phyloP scores from a whole-genome alignment of 2,329 filamentous ascomycete species.

The Aspergillus arachidicola region DNA sequence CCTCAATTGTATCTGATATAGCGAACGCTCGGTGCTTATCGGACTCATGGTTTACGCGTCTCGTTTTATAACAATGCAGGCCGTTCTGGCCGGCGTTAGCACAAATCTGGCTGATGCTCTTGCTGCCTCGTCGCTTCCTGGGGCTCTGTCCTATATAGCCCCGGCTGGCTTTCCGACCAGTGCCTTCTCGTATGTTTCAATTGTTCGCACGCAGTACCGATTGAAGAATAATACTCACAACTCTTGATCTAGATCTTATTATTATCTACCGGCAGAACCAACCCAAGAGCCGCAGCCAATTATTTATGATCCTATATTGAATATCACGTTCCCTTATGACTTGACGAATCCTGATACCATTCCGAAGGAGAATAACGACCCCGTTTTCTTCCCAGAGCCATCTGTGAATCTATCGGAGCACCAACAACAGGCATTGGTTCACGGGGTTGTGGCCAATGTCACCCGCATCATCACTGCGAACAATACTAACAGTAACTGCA shows the following conservation, averaged over 20 bases:
- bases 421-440: conserved; percentile 46
- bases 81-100: conserved; percentile 13
- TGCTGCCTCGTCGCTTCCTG: conserved; percentile 23
- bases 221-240: not conserved
- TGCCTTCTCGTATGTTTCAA: conserved; percentile 46
- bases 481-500: conserved; percentile 49
- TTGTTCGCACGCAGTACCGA: not conserved
- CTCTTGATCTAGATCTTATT: conserved; percentile 34
- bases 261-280: conserved; percentile 49
- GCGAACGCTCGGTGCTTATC: not conserved
- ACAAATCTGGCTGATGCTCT: conserved; percentile 4
- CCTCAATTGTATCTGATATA: not conserved
- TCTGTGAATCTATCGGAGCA: conserved; percentile 48
- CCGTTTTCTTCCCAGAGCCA: conserved; percentile 53
- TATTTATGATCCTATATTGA: conserved; percentile 57
- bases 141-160: conserved; percentile 27
- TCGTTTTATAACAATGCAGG: conserved; percentile 11
- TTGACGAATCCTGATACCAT: conserved; percentile 58
- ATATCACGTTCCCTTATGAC: conserved; percentile 57
- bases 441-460: conserved; percentile 44
- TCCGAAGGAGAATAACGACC: conserved; percentile 52
- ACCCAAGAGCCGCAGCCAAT: conserved; percentile 58
- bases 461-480: conserved; percentile 49
- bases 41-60: not conserved
- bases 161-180: conserved; percentile 54